These are phyloP conservation scores for Calocybe cyanea DNA, from an alignment of 768 basidiomycete genomes.

Conservation along the genomic window DNA sequence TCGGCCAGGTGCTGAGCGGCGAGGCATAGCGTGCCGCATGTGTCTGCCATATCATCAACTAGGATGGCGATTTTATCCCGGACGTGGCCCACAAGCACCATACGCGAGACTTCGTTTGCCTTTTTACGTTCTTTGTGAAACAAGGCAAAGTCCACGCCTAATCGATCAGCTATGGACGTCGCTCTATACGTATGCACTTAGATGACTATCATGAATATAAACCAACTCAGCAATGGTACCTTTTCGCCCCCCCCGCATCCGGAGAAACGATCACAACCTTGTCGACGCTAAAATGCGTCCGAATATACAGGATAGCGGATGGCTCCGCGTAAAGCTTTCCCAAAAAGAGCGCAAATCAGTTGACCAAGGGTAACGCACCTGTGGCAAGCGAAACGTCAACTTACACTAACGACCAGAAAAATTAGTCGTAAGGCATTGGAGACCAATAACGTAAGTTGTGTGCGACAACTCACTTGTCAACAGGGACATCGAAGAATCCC, in stretches of 20 bases:
- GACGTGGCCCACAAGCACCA: constrained; percentile 94
- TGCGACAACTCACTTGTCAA: constrained; percentile 85
- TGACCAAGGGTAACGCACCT: constrained; percentile 1
- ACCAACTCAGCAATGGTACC: constrained; percentile 48
- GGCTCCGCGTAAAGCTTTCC: constrained; percentile 90
- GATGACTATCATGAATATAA: constrained; percentile 6
- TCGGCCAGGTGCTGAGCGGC: constrained; percentile 88
- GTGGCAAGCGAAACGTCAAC: constrained; percentile 22
- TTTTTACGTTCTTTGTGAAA: constrained; percentile 99
- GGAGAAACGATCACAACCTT: constrained; percentile 95
- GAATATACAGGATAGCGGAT: constrained; percentile 91
- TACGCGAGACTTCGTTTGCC: constrained; percentile 90
- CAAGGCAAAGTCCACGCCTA: constrained; percentile 96
- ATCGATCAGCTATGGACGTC: constrained; percentile 92
- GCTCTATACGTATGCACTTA: constrained; percentile 54
- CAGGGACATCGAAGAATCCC: constrained; percentile 99
- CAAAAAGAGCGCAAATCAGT: neutral
- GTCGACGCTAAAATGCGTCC: constrained; percentile 79
- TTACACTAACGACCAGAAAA: constrained; percentile 38
- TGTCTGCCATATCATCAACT: constrained; percentile 99
- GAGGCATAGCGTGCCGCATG: constrained; percentile 89
- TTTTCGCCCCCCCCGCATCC: constrained; percentile 97
- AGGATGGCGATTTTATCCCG: constrained; percentile 90
- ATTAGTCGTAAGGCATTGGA: constrained; percentile 10
- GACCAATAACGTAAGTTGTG: neutral